Evolutionary conservation across 306 rosid genomes (phyloP).

Genomic region (Quercus glauca): DNA sequence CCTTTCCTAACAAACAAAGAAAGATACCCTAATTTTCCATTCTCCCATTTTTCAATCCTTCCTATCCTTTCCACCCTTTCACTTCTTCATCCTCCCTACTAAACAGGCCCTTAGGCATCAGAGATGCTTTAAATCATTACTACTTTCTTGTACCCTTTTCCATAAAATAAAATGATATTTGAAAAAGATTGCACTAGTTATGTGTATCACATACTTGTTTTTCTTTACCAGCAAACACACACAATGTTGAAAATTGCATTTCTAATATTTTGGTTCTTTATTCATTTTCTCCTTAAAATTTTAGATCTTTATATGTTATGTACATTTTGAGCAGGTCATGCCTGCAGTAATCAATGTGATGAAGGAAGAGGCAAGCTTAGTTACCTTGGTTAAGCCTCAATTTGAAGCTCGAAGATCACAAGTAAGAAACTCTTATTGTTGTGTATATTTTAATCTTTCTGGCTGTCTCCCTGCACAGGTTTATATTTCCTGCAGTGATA

Average conservation of each 20-base stretch:
- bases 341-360: slow-evolving; percentile 83
- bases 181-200: neutral
- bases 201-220: neutral
- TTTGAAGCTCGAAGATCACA: slow-evolving; percentile 91
- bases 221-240: neutral
- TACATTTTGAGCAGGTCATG: slow-evolving; percentile 67
- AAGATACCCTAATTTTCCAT: too few species aligned
- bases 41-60: too few species aligned
- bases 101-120: neutral
- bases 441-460: neutral
- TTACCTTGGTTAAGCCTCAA: slow-evolving; percentile 91
- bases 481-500: neutral
- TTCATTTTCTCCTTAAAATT: neutral
- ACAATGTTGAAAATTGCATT: neutral
- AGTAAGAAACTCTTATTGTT: slow-evolving; percentile 37
- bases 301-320: neutral
- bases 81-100: too few species aligned
- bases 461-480: neutral
- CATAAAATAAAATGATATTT: neutral
- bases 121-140: neutral
- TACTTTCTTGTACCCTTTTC: neutral
- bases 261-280: neutral
- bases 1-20: too few species aligned
- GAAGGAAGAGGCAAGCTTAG: slow-evolving; percentile 74
- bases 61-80: too few species aligned